Base-by-base conservation (phyloP, 768 basidiomycete species). In the Agrocybe chaxingu region DNA sequence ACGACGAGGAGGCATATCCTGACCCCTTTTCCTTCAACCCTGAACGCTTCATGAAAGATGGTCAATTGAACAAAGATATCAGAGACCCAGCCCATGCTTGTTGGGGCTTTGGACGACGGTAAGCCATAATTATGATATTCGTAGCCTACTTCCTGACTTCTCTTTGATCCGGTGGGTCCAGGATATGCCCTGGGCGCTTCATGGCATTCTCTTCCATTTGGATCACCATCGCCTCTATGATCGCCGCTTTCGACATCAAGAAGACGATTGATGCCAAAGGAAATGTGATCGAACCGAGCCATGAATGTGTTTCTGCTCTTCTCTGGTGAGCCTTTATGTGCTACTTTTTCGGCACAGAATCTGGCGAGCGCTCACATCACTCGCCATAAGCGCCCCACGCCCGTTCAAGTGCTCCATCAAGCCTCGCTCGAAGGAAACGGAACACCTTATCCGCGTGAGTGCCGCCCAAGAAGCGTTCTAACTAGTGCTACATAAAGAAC, bases 1-100 rank as follows among this genome's bases (percentile, higher is more conserved):
- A 69, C 43, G 62, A 78, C 31, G 67, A 69, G 43, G 42, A 52
- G 5, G 61, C 61, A 19, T 76, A 70, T 54, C 68, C 69, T 6
- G 69, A 75, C 36, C 72, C 74, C 2, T 61, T 65, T 29, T 45
- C 38, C 2, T 75, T 76, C 60, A 67, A 63, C 33, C 72, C 73
- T 3, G 72, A 76, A 36, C 66, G 72, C 16, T 74, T 69, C 51
- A 53, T 68, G 7, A 46, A 45, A 4, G 19, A 47, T 9, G 55
- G 67, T 11, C 56, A 59, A 24, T 37, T 62, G 1, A 55, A 65
- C 37, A 57, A 54, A 2, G 52, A 42, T 0, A 54, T 67, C 9
- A 52, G 52, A 33, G 64, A 65, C 47, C 63, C 65, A 3, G 62
- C 54, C 6, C 53, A 56, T 42, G 56, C 55, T 2, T 60, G 58